phyloP scores from a whole-genome alignment of 306 rosid species.

The Cucurbita pepo region DNA sequence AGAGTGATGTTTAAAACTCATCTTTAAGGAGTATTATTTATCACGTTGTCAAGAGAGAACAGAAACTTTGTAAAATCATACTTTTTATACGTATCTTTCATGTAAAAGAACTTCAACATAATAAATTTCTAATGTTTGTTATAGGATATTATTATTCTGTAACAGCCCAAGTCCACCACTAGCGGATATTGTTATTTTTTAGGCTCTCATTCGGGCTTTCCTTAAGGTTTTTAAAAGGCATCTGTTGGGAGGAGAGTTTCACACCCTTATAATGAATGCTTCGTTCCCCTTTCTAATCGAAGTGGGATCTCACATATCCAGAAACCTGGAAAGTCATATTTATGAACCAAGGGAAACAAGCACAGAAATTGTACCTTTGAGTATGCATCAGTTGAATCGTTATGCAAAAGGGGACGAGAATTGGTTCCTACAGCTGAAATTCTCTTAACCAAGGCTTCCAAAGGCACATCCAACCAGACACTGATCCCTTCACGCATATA shows the following conservation, averaged over 20 bases:
- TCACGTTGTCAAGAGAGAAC: neutral
- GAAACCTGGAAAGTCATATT: no score
- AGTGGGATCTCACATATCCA: no score
- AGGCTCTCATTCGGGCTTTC: no score
- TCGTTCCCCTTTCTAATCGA: no score
- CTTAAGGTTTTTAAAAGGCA: no score
- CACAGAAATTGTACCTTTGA: constrained; percentile 29
- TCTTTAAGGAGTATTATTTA: neutral
- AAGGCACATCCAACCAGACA: constrained; percentile 90
- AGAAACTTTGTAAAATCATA: neutral
- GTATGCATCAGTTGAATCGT: constrained; percentile 74
- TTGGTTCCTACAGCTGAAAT: constrained; percentile 72
- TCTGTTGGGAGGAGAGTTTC: no score
- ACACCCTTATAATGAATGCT: no score
- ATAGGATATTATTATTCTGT: no score
- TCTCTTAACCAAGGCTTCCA: constrained; percentile 82
- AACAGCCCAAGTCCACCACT: no score
- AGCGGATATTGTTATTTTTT: neutral
- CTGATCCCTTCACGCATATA: constrained; percentile 80
- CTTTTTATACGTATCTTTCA: neutral
- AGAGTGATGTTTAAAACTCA: neutral
- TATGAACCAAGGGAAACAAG: neutral
- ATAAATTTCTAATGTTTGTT: neutral
- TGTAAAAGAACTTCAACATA: neutral
- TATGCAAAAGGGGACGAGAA: constrained; percentile 87